Percentiles rank a stretch among this genome's conserved stretches.
Conservation (phyloP, 1,284 basidiomycete genomes). For the Sphagnurus paluster region DNA sequence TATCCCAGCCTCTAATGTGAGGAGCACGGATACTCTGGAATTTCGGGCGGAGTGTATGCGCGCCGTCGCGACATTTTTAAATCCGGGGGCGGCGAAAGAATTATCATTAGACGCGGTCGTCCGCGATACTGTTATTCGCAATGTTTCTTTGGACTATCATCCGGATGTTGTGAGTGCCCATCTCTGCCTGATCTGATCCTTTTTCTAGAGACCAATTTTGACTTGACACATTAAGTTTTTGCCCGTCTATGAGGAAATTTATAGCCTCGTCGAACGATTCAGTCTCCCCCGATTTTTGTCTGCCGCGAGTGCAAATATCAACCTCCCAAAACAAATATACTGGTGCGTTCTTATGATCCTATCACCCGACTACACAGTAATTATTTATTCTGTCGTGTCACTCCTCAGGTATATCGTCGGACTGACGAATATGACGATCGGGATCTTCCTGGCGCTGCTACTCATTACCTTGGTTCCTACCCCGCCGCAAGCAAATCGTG, state of each 20-base stretch:
- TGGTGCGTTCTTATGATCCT: conserved; percentile 20
- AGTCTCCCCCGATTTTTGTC: conserved; percentile 34
- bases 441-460: conserved; percentile 26
- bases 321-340: conserved; percentile 37
- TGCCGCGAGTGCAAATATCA: conserved; percentile 33
- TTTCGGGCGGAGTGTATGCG: conserved; percentile 33
- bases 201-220: too few species aligned
- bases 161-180: conserved; percentile 35
- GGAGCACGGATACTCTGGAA: conserved; percentile 8
- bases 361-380: not conserved
- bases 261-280: conserved; percentile 28
- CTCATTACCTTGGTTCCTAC: conserved; percentile 28
- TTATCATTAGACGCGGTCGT: conserved; percentile 33
- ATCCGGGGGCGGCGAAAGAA: conserved; percentile 34
- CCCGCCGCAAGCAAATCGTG: conserved; percentile 28
- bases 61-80: conserved; percentile 38
- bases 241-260: conserved; percentile 35
- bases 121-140: conserved; percentile 32
- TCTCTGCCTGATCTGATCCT: not conserved
- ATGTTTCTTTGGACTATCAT: conserved; percentile 34
- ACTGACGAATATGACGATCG: conserved; percentile 22
- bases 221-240: too few species aligned
- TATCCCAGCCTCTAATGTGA: conserved; percentile 2
- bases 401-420: conserved; percentile 26
- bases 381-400: not conserved